Evolutionary conservation across 345 rosid genomes (phyloP).

Genomic region (Adansonia digitata): DNA sequence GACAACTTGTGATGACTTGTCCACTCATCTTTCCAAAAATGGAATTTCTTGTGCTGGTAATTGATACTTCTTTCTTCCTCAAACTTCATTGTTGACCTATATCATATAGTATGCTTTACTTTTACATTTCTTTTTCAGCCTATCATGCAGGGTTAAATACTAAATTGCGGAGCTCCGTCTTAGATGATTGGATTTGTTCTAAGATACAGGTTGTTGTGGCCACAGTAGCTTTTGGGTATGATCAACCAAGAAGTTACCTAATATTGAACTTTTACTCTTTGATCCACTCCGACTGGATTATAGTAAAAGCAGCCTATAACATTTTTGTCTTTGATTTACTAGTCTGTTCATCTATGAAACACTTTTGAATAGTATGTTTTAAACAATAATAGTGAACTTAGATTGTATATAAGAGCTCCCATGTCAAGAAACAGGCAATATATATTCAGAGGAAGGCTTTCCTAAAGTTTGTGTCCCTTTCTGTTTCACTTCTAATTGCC

Average conservation of each 20-base stretch:
- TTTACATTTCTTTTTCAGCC: conserved; percentile 44
- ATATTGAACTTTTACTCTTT: background rate
- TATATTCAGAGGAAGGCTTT: background rate
- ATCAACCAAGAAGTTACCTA: background rate
- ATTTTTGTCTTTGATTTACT: background rate
- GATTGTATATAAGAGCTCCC: background rate
- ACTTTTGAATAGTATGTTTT: background rate
- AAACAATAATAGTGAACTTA: background rate
- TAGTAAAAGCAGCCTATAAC: background rate
- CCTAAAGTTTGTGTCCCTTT: background rate
- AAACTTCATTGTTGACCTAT: background rate
- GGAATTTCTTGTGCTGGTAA: conserved; percentile 91
- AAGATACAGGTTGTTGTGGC: conserved; percentile 94
- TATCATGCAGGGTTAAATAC: conserved; percentile 91
- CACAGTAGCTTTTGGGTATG: conserved; percentile 98
- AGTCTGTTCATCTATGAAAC: background rate
- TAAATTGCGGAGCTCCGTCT: conserved; percentile 68
- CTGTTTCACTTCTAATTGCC: conserved; percentile 11
- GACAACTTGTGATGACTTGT: conserved; percentile 79
- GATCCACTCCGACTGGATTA: background rate
- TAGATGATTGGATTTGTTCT: conserved; percentile 90
- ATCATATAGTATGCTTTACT: background rate
- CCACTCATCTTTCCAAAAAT: conserved; percentile 60
- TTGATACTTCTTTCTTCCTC: background rate
- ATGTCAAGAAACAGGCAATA: background rate